Conservation (phyloP, 192 early-diverging fungal genomes). For the Coemansia guatemalensis region DNA sequence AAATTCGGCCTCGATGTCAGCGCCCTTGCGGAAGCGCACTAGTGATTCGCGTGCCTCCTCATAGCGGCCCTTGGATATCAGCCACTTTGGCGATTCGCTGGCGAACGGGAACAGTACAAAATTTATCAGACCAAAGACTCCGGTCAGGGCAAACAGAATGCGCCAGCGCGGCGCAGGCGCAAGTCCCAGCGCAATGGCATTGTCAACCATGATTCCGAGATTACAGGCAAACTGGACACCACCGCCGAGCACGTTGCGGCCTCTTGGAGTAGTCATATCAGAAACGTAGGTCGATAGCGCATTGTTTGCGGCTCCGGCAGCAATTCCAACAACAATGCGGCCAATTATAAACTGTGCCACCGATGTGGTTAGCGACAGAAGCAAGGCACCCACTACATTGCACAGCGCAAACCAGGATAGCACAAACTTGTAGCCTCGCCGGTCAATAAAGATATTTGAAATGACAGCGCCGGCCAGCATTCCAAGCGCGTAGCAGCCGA, state of each 20-base stretch:
- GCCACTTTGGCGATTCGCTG: conserved; percentile 77
- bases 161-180: conserved; percentile 69
- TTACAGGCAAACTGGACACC: conserved; percentile 77
- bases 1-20: conserved; percentile 63
- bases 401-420: conserved; percentile 69
- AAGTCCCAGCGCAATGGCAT: conserved; percentile 63
- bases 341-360: conserved; percentile 69
- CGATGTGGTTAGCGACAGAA: conserved; percentile 62
- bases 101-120: conserved; percentile 64
- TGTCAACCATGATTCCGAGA: conserved; percentile 73
- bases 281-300: conserved; percentile 71
- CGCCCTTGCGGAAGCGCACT: conserved; percentile 55
- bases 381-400: conserved; percentile 64
- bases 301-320: conserved; percentile 64
- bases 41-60: conserved; percentile 60
- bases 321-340: conserved; percentile 71
- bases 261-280: conserved; percentile 72
- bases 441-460: conserved; percentile 61
- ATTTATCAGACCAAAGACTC: conserved; percentile 60
- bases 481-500: conserved; percentile 62
- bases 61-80: conserved; percentile 62
- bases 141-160: conserved; percentile 63
- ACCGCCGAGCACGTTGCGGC: conserved; percentile 70
- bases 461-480: conserved; percentile 67
- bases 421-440: conserved; percentile 63